A percentile compares a stretch with the other conserved stretches of the same genome.
These are phyloP conservation scores for Colletotrichum falcatum DNA, from an alignment of 2,329 filamentous ascomycete genomes.

Conservation along the genomic window DNA sequence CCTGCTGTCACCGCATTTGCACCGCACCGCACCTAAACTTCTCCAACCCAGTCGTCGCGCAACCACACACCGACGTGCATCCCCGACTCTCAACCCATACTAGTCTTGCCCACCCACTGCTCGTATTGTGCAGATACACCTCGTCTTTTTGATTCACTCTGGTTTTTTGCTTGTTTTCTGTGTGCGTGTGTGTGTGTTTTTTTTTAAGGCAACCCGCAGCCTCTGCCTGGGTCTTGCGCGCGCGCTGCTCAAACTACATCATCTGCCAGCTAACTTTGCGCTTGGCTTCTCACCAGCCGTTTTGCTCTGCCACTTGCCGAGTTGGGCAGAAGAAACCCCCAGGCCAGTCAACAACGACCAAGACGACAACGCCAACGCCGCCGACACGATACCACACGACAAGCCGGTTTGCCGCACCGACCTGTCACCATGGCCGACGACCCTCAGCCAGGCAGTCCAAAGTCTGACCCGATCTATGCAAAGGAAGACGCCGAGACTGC, in stretches of 20 bases:
- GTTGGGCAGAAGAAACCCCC: slow-evolving; percentile 22
- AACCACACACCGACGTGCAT: slow-evolving; percentile 7
- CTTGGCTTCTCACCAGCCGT: slow-evolving; percentile 3
- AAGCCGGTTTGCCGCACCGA: neutral
- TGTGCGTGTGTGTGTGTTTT: neutral
- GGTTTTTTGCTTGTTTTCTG: too few species aligned
- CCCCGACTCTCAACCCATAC: neutral
- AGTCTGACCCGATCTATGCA: slow-evolving; percentile 50
- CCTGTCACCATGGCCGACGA: slow-evolving; percentile 58
- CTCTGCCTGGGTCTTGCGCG: neutral
- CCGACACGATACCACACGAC: neutral
- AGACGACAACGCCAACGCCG: neutral
- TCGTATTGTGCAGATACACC: neutral
- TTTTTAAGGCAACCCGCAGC: neutral
- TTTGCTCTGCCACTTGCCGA: slow-evolving; percentile 24
- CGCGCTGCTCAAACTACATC: neutral
- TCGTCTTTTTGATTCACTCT: slow-evolving; percentile 14
- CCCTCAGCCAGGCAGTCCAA: slow-evolving; percentile 56
- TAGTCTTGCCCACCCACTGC: neutral
- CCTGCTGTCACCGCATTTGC: slow-evolving; percentile 30
- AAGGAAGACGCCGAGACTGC: slow-evolving; percentile 73
- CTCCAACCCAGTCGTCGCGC: slow-evolving; percentile 16
- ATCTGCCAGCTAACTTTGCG: neutral
- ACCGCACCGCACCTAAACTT: slow-evolving; percentile 16
- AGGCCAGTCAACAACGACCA: slow-evolving; percentile 16